Conservation (phyloP, 1,284 basidiomycete genomes). For the Puccinia novopanici region DNA sequence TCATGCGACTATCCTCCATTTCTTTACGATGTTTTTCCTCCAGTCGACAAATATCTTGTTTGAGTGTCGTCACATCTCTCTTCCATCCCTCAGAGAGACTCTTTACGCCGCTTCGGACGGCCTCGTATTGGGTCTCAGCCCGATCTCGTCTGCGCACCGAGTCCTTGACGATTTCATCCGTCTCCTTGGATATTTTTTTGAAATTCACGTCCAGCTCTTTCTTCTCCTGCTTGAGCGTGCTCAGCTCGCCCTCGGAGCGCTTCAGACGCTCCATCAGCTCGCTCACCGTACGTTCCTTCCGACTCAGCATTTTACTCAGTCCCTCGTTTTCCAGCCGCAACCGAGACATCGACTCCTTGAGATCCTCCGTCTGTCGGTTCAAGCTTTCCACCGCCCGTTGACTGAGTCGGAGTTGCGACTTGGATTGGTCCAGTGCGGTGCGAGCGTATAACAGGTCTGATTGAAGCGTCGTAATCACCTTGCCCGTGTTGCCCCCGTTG, state of each 20-base stretch:
- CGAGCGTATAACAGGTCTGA: constrained; percentile 75
- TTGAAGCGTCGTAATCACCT: constrained; percentile 77
- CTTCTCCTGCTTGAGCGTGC: constrained; percentile 51
- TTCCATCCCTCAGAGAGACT: constrained; percentile 48
- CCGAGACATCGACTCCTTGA: constrained; percentile 78
- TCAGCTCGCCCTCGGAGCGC: constrained; percentile 56
- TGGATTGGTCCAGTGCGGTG: constrained; percentile 78
- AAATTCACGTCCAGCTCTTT: constrained; percentile 39
- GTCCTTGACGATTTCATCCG: constrained; percentile 55
- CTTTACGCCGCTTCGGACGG: constrained; percentile 52
- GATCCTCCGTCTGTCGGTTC: constrained; percentile 77
- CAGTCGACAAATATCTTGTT: constrained; percentile 32
- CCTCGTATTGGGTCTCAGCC: constrained; percentile 54
- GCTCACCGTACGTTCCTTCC: constrained; percentile 78
- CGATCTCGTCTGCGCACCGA: constrained; percentile 55
- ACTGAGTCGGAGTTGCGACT: constrained; percentile 72
- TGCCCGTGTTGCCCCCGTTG: constrained; percentile 69
- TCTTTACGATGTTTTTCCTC: constrained; percentile 50
- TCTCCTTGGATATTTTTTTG: constrained; percentile 55
- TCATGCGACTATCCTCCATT: constrained; percentile 47
- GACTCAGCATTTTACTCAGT: constrained; percentile 76
- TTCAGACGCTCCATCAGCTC: constrained; percentile 62
- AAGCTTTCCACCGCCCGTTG: constrained; percentile 72
- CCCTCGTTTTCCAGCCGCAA: constrained; percentile 79
- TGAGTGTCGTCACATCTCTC: constrained; percentile 33